Conservation (phyloP, 2,329 filamentous ascomycete genomes). For the Penicillium freii region DNA sequence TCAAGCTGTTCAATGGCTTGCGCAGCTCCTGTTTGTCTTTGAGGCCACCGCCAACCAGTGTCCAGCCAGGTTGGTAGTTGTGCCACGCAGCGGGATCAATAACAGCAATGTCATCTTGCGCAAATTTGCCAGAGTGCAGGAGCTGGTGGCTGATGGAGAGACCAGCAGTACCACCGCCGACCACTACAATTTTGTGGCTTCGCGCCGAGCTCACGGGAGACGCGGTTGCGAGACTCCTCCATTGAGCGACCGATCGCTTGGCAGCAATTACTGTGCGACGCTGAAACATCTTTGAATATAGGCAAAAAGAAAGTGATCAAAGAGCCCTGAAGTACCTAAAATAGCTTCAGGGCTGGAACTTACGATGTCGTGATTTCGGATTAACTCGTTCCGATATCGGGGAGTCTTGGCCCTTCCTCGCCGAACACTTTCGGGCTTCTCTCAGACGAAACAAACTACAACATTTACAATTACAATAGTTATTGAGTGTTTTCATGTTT, state of each 20-base stretch:
- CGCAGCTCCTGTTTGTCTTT: conserved; percentile 61
- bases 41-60: conserved; percentile 64
- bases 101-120: conserved; percentile 60
- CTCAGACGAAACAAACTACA: neutral
- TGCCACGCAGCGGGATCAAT: conserved; percentile 63
- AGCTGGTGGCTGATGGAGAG: conserved; percentile 67
- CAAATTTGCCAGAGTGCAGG: conserved; percentile 57
- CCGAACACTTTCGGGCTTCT: neutral
- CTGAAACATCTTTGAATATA: conserved; percentile 27
- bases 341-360: neutral
- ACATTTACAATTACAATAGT: no score
- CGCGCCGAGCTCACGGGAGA: conserved; percentile 38
- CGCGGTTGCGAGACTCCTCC: conserved; percentile 29
- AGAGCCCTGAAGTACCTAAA: neutral
- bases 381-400: conserved; percentile 11
- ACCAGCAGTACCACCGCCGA: conserved; percentile 67
- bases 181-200: conserved; percentile 63
- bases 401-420: neutral
- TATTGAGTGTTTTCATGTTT: neutral
- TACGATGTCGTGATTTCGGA: conserved; percentile 12
- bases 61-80: conserved; percentile 70
- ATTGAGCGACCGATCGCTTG: conserved; percentile 18
- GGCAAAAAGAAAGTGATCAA: neutral
- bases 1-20: conserved; percentile 49
- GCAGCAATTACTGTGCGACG: conserved; percentile 25